Evolutionary conservation across 2,329 filamentous ascomycete species (phyloP), one percentile per base, ranked within the genome.

Genomic region (Simplicillium aogashimaense): DNA sequence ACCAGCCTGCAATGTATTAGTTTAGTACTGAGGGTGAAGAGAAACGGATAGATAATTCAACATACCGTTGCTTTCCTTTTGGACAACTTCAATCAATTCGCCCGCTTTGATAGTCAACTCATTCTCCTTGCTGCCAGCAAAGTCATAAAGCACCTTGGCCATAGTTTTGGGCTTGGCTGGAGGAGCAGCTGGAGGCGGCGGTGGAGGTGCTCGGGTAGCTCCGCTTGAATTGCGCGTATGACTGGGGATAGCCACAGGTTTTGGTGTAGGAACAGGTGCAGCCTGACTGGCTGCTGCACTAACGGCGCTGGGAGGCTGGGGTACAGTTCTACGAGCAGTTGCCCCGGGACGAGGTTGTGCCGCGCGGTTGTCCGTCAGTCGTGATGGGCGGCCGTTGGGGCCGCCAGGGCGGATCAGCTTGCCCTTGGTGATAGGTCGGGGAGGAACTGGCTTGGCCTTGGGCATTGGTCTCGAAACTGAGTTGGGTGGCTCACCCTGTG

Each of bases 31-130:
- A 28, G 11, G 14, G n/a, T 36, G 11, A 25, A 3, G 12, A 16
- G 6, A 31, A 9, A 20, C 20, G 6, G 0, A 28, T 20, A 2
- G 16, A 9, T 7, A 16, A 11, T n/a, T 33, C 13, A 11, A 45
- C 81, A 61, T 76, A 95, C 90, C 92, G 58, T 97, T 97, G 59
- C 76, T 81, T 63, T 95, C 90, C 63, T 95, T 95, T 55, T 92
- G 83, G n/a, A 94, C 76, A 55, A 98, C 80, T 58, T 94, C 79
- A 39, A 98, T 76, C 37, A 95, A 63, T 47, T 97, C 85, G 38
- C 84, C 88, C 37, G 84, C 81, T 43, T 61, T 74, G 47, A 98
- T 76, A 13, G 83, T 81, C 38, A 98, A 70, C 62, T 97, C 89
- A 49, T 94, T 95, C 43, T 82, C 77, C 47, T 76, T 86, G 50